Evolutionary conservation across 2,329 filamentous ascomycete genomes (phyloP).

Genomic region (Dryadomyces sulphureus): DNA sequence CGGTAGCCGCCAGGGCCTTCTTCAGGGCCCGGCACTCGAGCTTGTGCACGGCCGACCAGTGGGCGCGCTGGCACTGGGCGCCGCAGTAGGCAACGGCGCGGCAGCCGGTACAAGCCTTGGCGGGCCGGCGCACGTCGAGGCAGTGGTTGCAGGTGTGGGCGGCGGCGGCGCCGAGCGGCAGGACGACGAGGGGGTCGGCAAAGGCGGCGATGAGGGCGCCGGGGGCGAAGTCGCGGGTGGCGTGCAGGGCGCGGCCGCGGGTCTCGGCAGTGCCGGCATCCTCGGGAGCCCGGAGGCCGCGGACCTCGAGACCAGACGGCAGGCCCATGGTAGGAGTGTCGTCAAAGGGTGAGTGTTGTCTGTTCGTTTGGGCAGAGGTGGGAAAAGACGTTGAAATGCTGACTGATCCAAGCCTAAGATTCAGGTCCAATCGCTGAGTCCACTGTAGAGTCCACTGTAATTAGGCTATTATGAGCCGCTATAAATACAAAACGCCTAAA

Average conservation of each 20-base stretch:
- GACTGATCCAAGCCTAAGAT: neutral
- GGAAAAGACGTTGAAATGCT: neutral
- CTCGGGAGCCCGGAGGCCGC: neutral
- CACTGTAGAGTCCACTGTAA: no score
- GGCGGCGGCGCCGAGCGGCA: constrained; percentile 29
- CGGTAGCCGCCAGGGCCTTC: constrained; percentile 20
- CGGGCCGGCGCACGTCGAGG: constrained; percentile 16
- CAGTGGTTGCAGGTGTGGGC: constrained; percentile 33
- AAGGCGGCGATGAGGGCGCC: constrained; percentile 33
- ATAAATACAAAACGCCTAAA: no score
- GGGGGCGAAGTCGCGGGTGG: constrained; percentile 25
- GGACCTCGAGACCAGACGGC: neutral
- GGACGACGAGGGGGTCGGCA: constrained; percentile 26
- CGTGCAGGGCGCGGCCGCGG: constrained; percentile 26
- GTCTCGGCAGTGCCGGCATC: neutral
- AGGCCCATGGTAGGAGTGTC: neutral
- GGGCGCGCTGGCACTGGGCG: constrained; percentile 33
- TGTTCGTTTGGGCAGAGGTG: neutral
- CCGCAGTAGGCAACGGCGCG: constrained; percentile 39
- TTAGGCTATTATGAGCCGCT: no score
- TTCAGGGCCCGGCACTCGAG: constrained; percentile 35
- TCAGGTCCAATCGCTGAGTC: neutral
- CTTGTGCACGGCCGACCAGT: constrained; percentile 38
- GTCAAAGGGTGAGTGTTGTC: neutral
- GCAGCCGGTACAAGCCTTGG: constrained; percentile 35